Base-by-base conservation (phyloP, 2,329 filamentous ascomycete species). In the Ophiocordyceps camponoti-saundersi region DNA sequence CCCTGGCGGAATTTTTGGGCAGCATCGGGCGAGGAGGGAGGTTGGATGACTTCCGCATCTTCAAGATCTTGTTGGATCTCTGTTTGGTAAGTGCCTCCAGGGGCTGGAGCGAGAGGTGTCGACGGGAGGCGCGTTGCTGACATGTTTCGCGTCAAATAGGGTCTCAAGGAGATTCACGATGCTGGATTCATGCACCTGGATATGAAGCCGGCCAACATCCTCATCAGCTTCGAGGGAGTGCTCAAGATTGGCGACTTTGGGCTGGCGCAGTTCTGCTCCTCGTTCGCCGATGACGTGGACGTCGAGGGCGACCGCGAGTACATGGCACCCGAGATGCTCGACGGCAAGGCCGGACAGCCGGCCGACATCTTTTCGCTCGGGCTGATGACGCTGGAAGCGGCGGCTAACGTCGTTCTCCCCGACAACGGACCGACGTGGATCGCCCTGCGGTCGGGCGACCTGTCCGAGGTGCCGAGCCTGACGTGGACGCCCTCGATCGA, bases 281-380 rank as follows among this genome's bases (percentile, higher is more conserved):
- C 88, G 15, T 85, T 82, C 16, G 75, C 80, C 44, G 71, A 77
- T 47, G 78, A 80, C 47, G 82, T 92, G 50, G 88, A 95, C 53
- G 83, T 85, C 41, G 92, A 98, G 66, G 92, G 92, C 30, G 92
- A 98, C 60, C 85, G 92, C 45, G 86, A 95, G 60, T 98, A 98
- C 61, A 90, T 98, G 59, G 90, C 85, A 1, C 89, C 89, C 0
- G 92, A 98, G 63, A 87, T 95, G 51, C 77, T 98, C 20, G 78
- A 79, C 58, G 90, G 89, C 41, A 77, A 80, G 52, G 92, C 84
- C 55, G 88, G 94, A 65, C 92, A 90, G 62, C 85, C 90, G 36
- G 85, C 88, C 34, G 92, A 98, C 62, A 77, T 98, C 45, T 98
- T 95, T 63, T 86, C 92, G 12, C 77, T 98, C 29, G 92, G 92